Base-by-base conservation (phyloP, 2,329 filamentous ascomycete genomes). In the Zymoseptoria passerinii region DNA sequence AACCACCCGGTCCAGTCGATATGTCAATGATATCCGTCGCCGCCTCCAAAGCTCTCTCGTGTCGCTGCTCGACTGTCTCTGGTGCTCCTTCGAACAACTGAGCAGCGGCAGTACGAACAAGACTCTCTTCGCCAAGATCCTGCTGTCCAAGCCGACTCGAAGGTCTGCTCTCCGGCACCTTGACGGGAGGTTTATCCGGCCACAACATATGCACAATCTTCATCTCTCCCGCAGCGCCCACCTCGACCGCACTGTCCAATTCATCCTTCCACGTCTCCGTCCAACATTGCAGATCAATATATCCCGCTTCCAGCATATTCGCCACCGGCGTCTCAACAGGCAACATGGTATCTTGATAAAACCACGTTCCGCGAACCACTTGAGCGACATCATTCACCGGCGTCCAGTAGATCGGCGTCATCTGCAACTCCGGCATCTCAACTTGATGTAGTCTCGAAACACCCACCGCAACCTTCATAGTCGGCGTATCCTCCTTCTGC, bases 391-490 rank as follows among this genome's bases (percentile, higher is more conserved):
- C 94, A 67, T 95, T 91, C 29, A 97, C 82, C 7, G 94, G 92
- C 18, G 88, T 92, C 94, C 94, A 99, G 71, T 99, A 99, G 60
- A 97, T 96, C 0, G 94, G 94, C 72, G 92, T 90, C 91, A 99
- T 95, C 68, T 78, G 58, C 35, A 95, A 76, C 55, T 82, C 82
- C 20, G 92, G 91, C 66, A 97, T 79, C 58, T 89, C 85, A 1
- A 97, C 92, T 68, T 92, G 83, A 71, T 99, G 92, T 58, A 99
- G 78, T 64, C 91, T 83, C n/a, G 92, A 95, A 5, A 94, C 80
- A 0, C 94, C 94, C 1, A 97, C 92, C 3, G 91, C 85, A 2
- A 97, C 85, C 58, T 88, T 85, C 4, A 76, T 77, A 53, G 70
- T 73, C 1, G 76, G 76, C 0, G 72, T 71, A 67, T 28, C 68